Evolutionary conservation across 1,284 basidiomycete species (phyloP), one percentile per base, ranked within the genome.

Genomic region (Pholiota adiposa): DNA sequence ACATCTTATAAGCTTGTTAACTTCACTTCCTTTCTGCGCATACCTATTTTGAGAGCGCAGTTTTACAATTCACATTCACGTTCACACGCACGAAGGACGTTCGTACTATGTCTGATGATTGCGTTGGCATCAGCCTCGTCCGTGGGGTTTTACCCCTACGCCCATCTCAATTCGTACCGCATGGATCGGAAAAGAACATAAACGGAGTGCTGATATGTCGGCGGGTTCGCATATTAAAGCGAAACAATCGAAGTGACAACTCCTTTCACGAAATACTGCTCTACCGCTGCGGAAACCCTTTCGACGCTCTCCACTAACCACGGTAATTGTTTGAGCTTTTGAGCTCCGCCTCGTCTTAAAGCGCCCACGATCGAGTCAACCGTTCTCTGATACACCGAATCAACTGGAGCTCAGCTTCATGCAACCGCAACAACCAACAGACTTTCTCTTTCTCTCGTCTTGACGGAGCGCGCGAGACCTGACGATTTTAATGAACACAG

Each of bases 281-380:
- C 6, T 48, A 19, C 41, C 27, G 8, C 43, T 14, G 43, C 43
- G 41, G 41, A 46, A 36, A 46, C 27, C n/a, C 19, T n/a, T n/a
- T n/a, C n/a, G n/a, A n/a, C n/a, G n/a, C n/a, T n/a, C n/a, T 16
- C 23, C 11, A 34, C 43, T 8, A n/a, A 12, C 43, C 29, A 33
- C 53, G 21, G 31, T 31, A 33, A 43, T 16, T 41, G 36, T 50
- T 50, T 18, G 16, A 34, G n/a, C n/a, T n/a, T 11, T 16, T 19
- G 48, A 19, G 18, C 29, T 18, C 38, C 51, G 31, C 31, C 31
- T 5, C 5, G 36, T 49, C 41, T 41, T 58, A 50, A 49, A 58
- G 56, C 60, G 60, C 60, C 55, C 60, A 57, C 50, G 31, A 55
- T 48, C 54, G 34, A 46, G 6, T 38, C 9, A 38, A 14, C 18